Evolutionary conservation across 2,329 filamentous ascomycete genomes (phyloP).

Genomic region (Paecilomyces niveus): DNA sequence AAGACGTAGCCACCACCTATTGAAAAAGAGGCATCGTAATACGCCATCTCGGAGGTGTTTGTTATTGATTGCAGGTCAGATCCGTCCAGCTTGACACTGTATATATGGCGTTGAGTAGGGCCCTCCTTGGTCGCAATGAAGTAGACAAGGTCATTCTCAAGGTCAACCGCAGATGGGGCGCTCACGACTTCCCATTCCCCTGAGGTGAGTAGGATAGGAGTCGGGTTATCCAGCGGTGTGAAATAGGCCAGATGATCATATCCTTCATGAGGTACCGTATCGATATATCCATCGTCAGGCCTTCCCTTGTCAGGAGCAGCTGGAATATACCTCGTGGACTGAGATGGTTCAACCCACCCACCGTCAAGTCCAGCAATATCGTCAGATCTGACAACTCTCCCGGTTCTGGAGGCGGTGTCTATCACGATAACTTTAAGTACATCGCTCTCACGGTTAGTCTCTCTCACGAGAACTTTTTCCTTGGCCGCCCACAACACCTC

Average conservation of each 20-base stretch:
- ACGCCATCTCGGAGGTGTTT: constrained; percentile 64
- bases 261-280: constrained; percentile 77
- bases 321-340: constrained; percentile 78
- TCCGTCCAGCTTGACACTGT: constrained; percentile 79
- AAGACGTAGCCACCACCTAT: constrained; percentile 72
- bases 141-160: constrained; percentile 82
- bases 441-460: constrained; percentile 92
- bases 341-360: constrained; percentile 93
- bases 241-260: constrained; percentile 94
- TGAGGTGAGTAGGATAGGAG: constrained; percentile 79
- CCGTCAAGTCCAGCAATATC: constrained; percentile 82
- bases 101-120: constrained; percentile 84
- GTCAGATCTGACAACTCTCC: constrained; percentile 69
- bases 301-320: constrained; percentile 71
- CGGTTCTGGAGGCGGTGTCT: constrained; percentile 65
- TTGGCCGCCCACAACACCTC: constrained; percentile 84
- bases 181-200: constrained; percentile 89
- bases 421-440: constrained; percentile 80
- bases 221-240: constrained; percentile 70
- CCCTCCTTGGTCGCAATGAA: constrained; percentile 82
- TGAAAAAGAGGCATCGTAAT: constrained; percentile 80
- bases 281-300: constrained; percentile 81
- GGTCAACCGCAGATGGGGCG: constrained; percentile 75
- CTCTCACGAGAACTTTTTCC: constrained; percentile 74
- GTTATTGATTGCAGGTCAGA: constrained; percentile 66